Evolutionary conservation across 1,139 yeast genomes (phyloP), one percentile per base, ranked within the genome.

Genomic region (Geotrichum candidum): DNA sequence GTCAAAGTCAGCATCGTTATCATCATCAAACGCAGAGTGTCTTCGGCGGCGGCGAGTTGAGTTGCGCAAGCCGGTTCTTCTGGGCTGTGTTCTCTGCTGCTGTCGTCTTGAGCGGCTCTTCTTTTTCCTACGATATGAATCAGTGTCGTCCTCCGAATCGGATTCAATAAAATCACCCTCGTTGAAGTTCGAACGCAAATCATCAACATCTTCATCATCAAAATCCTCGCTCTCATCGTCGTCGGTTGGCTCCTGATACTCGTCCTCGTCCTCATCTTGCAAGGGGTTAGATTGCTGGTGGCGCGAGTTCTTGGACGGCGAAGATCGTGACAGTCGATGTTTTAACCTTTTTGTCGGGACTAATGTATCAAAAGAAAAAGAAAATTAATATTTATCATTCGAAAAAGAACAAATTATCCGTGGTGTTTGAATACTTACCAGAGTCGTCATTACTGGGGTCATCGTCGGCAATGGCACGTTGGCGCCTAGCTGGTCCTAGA

Each of bases 1-100:
- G 10, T 67, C 70, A 31, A 67, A 72, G 25, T 73, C 74, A 1
- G 74, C 78, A 13, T 41, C 27, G 18, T 18, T 18, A 25, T 25
- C 48, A 18, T 41, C 48, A 18, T 41, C 48, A 41, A 41, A 41
- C 3, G 48, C 23, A 41, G 48, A 41, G 48, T n/a, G 23, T 15
- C 48, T 41, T 7, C 48, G 48, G 18, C 23, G 5, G 48, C 48
- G 48, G 9, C 48, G 48, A 7, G 48, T 41, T 10, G 48, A 41
- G 9, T 41, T n/a, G 22, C 48, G 48, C 48, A 41, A 41, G 22
- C 48, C 22, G 23, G 48, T 41, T 9, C 18, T 18, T 41, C 48
- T 41, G 18, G 22, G 1, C 6, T n/a, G n/a, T 41, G 48, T 13
- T 9, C 48, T n/a, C 10, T 23, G 48, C n/a, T n/a, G 48, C 18